Evolutionary conservation across 1,139 yeast species (phyloP).

Genomic region (Lodderomyces metapsilosis): DNA sequence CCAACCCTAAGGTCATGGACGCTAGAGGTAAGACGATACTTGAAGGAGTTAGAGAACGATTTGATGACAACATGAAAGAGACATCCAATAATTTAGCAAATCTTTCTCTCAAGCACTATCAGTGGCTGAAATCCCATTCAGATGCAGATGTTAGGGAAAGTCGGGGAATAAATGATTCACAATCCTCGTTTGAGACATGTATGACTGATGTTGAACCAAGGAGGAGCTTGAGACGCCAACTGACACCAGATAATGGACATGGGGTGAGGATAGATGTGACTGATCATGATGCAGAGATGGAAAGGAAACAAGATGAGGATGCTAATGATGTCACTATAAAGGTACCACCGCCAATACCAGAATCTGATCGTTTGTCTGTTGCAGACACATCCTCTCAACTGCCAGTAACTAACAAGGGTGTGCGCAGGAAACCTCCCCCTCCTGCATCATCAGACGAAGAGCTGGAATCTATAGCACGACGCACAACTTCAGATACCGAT

Average conservation of each 20-base stretch:
- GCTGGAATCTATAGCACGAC: not conserved
- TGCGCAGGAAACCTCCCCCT: constrained; percentile 31
- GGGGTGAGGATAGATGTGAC: constrained; percentile 14
- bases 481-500: not conserved
- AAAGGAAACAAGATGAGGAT: not conserved
- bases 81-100: constrained; percentile 10
- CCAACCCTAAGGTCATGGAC: constrained; percentile 1
- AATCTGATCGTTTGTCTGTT: not conserved
- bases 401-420: constrained; percentile 8
- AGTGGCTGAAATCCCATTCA: constrained; percentile 12
- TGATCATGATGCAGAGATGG: constrained; percentile 11
- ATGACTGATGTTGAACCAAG: not conserved
- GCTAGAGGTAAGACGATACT: not conserved
- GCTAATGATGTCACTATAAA: not conserved
- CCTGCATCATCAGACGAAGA: constrained; percentile 3
- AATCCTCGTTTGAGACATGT: constrained; percentile 15
- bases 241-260: not conserved
- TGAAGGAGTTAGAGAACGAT: not conserved
- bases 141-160: constrained; percentile 4
- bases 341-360: constrained; percentile 1
- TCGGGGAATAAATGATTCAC: constrained; percentile 11
- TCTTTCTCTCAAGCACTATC: constrained; percentile 4
- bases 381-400: constrained; percentile 4
- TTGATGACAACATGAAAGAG: constrained; percentile 8
- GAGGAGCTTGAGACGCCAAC: not conserved